These are phyloP conservation scores for Waitea zeae DNA, from an alignment of 1,284 basidiomycete genomes.

Conservation along the genomic window DNA sequence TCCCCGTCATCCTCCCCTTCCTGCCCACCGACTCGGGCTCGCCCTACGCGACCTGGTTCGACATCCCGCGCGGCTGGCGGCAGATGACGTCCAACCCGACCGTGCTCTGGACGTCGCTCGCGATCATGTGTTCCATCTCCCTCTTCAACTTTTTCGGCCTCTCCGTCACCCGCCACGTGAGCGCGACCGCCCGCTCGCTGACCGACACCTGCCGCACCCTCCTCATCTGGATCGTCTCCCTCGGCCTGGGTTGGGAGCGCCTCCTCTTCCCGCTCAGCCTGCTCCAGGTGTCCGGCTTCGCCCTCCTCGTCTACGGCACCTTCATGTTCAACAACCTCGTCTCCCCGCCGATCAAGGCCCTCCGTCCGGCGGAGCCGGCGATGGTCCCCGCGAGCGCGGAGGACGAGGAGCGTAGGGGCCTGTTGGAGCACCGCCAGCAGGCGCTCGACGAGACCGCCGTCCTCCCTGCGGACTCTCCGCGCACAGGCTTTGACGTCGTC, in stretches of 20 bases:
- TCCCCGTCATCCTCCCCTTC: too few relatives aligned
- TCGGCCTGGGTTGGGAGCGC: constrained; percentile 85
- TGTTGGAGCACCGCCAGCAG: constrained; percentile 21
- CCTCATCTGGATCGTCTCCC: constrained; percentile 79
- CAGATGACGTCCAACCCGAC: constrained; percentile 73
- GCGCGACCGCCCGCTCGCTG: constrained; percentile 76
- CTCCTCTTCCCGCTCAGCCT: constrained; percentile 72
- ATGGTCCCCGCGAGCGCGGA: constrained; percentile 9
- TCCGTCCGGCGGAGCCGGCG: constrained; percentile 21
- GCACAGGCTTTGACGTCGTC: constrained; percentile 53
- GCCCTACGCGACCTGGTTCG: constrained; percentile 59
- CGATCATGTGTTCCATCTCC: constrained; percentile 74
- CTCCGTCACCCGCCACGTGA: constrained; percentile 81
- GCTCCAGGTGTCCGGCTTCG: constrained; percentile 82
- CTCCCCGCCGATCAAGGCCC: constrained; percentile 34
- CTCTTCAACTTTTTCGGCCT: constrained; percentile 94
- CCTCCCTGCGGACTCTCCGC: constrained; percentile 56
- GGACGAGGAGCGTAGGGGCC: constrained; percentile 35
- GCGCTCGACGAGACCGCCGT: constrained; percentile 54
- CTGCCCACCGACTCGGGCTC: constrained; percentile 37
- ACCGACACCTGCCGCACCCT: constrained; percentile 95
- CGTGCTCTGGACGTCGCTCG: constrained; percentile 65
- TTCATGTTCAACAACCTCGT: constrained; percentile 72
- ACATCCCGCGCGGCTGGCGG: constrained; percentile 77
- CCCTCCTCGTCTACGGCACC: constrained; percentile 72